phyloP scores from a whole-genome alignment of 345 rosid genomes.

The Syzygium jambos region DNA sequence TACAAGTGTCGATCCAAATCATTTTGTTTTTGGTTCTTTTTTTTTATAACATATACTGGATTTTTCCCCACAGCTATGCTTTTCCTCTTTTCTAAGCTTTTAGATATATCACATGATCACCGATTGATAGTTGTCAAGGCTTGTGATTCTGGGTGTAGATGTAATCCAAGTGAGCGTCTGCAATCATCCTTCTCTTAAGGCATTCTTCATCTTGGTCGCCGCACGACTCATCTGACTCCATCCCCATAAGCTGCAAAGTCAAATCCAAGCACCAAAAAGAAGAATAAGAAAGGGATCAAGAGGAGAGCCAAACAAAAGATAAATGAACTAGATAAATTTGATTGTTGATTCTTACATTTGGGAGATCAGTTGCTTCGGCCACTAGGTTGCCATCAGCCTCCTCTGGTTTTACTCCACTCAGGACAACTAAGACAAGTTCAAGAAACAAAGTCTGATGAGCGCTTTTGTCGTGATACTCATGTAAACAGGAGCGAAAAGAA shows the following conservation, averaged over 20 bases:
- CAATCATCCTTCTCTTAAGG: constrained; percentile 49
- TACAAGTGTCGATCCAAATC: neutral
- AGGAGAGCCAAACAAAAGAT: neutral
- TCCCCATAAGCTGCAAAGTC: neutral
- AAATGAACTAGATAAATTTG: neutral
- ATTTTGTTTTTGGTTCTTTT: neutral
- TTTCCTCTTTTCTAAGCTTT: neutral
- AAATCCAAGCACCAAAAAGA: neutral
- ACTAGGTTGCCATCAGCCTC: neutral
- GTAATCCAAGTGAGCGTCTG: constrained; percentile 79
- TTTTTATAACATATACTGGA: neutral
- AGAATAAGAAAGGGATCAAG: neutral
- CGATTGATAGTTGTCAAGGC: constrained; percentile 12
- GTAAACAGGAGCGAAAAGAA: neutral
- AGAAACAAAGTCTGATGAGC: neutral
- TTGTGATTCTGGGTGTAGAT: constrained; percentile 67
- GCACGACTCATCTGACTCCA: neutral
- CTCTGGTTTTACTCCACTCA: neutral
- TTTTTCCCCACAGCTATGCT: neutral
- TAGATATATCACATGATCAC: neutral
- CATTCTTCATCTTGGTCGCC: constrained; percentile 43
- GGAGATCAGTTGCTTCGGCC: neutral
- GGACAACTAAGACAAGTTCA: neutral
- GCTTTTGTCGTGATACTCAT: neutral
- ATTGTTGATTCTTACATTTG: neutral